A percentile compares a stretch with the other conserved stretches of the same genome.
Evolutionary conservation across 345 rosid species (phyloP).

Genomic region (Laguncularia racemosa): DNA sequence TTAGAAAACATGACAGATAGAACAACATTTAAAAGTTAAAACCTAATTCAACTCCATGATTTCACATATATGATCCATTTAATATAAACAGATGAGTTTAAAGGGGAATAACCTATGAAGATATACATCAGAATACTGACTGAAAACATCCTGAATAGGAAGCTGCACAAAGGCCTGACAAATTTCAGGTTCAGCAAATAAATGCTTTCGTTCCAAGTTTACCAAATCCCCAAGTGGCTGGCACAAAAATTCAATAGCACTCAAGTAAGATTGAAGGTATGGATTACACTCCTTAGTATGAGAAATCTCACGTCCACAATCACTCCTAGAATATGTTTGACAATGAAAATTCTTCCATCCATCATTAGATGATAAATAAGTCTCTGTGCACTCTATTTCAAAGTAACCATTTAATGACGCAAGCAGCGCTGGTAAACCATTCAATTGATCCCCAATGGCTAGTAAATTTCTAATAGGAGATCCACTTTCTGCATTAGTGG

Average conservation of each 20-base stretch:
- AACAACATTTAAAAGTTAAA: no score
- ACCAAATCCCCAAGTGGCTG: slow-evolving; percentile 68
- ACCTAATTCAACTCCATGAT: no score
- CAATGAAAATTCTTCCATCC: slow-evolving; percentile 12
- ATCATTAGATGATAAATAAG: slow-evolving; percentile 9
- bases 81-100: not conserved
- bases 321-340: slow-evolving; percentile 16
- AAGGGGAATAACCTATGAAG: slow-evolving; percentile 40
- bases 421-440: slow-evolving; percentile 37
- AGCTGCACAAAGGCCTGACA: slow-evolving; percentile 32
- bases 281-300: slow-evolving; percentile 19
- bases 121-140: slow-evolving; percentile 44
- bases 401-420: slow-evolving; percentile 34
- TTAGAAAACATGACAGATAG: no score
- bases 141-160: slow-evolving; percentile 46
- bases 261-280: slow-evolving; percentile 34
- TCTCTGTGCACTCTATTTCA: slow-evolving; percentile 23
- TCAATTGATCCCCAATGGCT: slow-evolving; percentile 33
- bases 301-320: slow-evolving; percentile 17
- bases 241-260: slow-evolving; percentile 69
- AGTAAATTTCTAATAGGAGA: slow-evolving; percentile 30
- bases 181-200: slow-evolving; percentile 37
- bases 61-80: no score
- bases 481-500: slow-evolving; percentile 26
- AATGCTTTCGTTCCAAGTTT: slow-evolving; percentile 43